These are phyloP conservation scores for Agaricus blazei DNA, from an alignment of 768 basidiomycete genomes.

Conservation along the genomic window DNA sequence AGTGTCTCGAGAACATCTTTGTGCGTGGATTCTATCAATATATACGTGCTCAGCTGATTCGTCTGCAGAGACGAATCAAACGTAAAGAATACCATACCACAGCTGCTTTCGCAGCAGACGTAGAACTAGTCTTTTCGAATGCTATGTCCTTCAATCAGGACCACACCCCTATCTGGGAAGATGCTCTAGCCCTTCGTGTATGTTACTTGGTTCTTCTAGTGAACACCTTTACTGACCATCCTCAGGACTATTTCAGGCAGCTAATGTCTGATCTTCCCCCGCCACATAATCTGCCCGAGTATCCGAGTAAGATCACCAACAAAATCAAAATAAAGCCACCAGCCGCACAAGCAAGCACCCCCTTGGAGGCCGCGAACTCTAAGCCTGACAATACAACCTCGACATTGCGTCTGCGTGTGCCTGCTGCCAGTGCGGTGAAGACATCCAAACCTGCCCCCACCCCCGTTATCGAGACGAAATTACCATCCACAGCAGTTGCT, in stretches of 20 bases:
- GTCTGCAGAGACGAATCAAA: constrained; percentile 68
- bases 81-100: constrained; percentile 68
- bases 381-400: constrained; percentile 9
- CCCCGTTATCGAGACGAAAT: background rate
- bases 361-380: background rate
- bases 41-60: constrained; percentile 10
- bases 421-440: constrained; percentile 7
- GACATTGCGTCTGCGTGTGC: constrained; percentile 10
- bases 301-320: constrained; percentile 44
- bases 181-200: constrained; percentile 65
- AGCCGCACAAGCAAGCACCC: constrained; percentile 19
- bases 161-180: constrained; percentile 77
- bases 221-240: constrained; percentile 9
- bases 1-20: constrained; percentile 71
- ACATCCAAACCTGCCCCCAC: background rate
- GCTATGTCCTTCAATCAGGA: constrained; percentile 88
- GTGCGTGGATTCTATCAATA: constrained; percentile 36
- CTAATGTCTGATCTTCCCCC: constrained; percentile 76
- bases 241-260: constrained; percentile 66
- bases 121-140: constrained; percentile 88
- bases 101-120: constrained; percentile 76
- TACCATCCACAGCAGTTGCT: constrained; percentile 10
- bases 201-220: constrained; percentile 16
- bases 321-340: constrained; percentile 76
- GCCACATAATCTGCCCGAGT: constrained; percentile 59